Percentiles rank a stretch among this genome's conserved stretches.
These are phyloP conservation scores for Cutaneotrichosporon mucoides DNA, from an alignment of 1,284 basidiomycete genomes.

Conservation along the genomic window DNA sequence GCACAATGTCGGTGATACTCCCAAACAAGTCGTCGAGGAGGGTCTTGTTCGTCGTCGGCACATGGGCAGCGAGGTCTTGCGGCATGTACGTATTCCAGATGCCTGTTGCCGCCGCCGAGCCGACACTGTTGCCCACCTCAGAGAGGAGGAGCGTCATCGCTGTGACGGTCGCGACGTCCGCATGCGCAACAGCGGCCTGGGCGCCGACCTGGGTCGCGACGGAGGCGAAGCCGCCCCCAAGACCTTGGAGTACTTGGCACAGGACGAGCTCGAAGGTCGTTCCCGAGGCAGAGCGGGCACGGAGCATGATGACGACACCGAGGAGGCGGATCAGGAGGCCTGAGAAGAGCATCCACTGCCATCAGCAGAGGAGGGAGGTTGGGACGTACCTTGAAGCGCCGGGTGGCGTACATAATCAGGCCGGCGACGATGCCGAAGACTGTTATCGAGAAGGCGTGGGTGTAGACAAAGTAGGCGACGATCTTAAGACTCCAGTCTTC, in stretches of 20 bases:
- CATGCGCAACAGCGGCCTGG: constrained; percentile 70
- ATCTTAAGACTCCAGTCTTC: constrained; percentile 38
- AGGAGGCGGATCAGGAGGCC: constrained; percentile 66
- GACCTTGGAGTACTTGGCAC: constrained; percentile 54
- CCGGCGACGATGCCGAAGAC: constrained; percentile 52
- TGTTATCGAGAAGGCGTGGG: constrained; percentile 46
- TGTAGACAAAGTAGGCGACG: constrained; percentile 43
- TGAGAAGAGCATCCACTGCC: constrained; percentile 56
- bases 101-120: constrained; percentile 50
- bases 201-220: constrained; percentile 67
- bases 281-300: constrained; percentile 61
- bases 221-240: constrained; percentile 61
- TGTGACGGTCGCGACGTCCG: constrained; percentile 74
- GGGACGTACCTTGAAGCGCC: constrained; percentile 47
- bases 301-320: constrained; percentile 69
- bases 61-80: constrained; percentile 53
- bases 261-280: constrained; percentile 53
- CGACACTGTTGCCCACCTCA: constrained; percentile 56
- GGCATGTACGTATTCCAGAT: constrained; percentile 52
- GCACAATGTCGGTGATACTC: constrained; percentile 54
- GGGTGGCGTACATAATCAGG: constrained; percentile 46
- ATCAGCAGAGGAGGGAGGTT: no score
- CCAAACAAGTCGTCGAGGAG: constrained; percentile 53
- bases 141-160: constrained; percentile 68
- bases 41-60: constrained; percentile 36